Conservation (phyloP, 805 yeast genomes). For the Yamadazyma olivae region DNA sequence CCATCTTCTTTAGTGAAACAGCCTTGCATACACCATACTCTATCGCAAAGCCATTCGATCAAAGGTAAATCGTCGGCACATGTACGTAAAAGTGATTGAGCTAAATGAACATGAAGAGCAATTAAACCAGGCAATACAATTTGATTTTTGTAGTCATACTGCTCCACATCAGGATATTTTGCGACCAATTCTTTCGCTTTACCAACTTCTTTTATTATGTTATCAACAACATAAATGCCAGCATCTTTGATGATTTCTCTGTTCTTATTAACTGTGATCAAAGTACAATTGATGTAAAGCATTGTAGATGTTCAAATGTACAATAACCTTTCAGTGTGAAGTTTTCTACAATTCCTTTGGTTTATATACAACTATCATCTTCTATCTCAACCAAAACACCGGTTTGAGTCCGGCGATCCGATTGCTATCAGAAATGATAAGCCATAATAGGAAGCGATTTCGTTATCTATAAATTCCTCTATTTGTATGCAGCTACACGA, state of each 20-base stretch:
- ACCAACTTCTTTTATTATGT: constrained; percentile 4
- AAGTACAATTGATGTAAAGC: constrained; percentile 5
- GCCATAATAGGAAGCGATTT: no score
- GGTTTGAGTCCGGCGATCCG: no score
- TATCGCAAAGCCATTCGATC: constrained; percentile 10
- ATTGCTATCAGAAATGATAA: no score
- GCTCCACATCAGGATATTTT: background rate
- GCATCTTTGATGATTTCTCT: constrained; percentile 6
- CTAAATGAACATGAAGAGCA: constrained; percentile 10
- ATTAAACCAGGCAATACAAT: constrained; percentile 8
- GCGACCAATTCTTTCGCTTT: constrained; percentile 1
- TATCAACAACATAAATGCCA: constrained; percentile 3
- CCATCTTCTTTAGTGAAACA: constrained; percentile 10
- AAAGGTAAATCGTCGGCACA: constrained; percentile 9
- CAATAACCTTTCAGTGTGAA: no score
- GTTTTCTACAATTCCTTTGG: no score
- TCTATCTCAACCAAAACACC: no score
- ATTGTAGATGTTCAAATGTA: no score
- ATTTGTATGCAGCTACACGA: no score
- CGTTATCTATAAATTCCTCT: no score
- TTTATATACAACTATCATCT: no score
- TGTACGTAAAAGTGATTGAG: constrained; percentile 8
- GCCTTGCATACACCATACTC: constrained; percentile 11
- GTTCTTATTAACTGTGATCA: constrained; percentile 5
- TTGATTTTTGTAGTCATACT: constrained; percentile 1